Evolutionary conservation across 441 rosid genomes (phyloP).

Genomic region (Theobroma grandiflorum): DNA sequence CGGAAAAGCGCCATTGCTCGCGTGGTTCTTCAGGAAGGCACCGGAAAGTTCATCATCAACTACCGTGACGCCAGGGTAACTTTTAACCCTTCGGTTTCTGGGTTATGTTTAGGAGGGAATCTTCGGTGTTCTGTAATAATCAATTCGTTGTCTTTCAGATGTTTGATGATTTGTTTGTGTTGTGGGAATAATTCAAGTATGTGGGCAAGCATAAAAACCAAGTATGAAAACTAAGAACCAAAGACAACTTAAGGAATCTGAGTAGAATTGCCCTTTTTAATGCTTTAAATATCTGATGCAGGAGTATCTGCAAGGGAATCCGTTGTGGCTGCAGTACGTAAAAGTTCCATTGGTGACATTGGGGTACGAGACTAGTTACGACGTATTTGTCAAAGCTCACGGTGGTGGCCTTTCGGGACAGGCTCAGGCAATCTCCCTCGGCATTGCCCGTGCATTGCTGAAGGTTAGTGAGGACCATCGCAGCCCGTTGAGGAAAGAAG

Average conservation of each 20-base stretch:
- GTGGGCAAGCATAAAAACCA: too few relatives aligned
- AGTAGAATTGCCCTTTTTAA: not conserved
- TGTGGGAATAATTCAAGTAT: too few relatives aligned
- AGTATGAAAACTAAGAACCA: not conserved
- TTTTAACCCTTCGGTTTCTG: not conserved
- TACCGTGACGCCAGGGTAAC: constrained; percentile 86
- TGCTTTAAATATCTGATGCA: constrained; percentile 30
- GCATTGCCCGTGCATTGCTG: constrained; percentile 85
- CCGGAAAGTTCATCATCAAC: constrained; percentile 84
- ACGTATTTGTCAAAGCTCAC: constrained; percentile 91
- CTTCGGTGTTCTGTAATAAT: not conserved
- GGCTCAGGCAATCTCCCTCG: constrained; percentile 93
- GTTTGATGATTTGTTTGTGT: constrained; percentile 18
- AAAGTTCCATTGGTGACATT: constrained; percentile 77
- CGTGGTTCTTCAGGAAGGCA: constrained; percentile 94
- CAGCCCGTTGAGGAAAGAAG: constrained; percentile 75
- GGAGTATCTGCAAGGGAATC: constrained; percentile 98
- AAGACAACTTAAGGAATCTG: not conserved
- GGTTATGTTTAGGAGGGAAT: not conserved
- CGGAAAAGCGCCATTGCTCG: constrained; percentile 91
- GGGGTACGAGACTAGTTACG: constrained; percentile 84
- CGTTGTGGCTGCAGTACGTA: constrained; percentile 89
- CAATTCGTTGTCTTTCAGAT: not conserved
- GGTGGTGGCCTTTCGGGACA: constrained; percentile 98
- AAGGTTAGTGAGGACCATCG: constrained; percentile 84